Evolutionary conservation across 176 grass and related monocot species (phyloP).

Genomic region (Lolium rigidum): DNA sequence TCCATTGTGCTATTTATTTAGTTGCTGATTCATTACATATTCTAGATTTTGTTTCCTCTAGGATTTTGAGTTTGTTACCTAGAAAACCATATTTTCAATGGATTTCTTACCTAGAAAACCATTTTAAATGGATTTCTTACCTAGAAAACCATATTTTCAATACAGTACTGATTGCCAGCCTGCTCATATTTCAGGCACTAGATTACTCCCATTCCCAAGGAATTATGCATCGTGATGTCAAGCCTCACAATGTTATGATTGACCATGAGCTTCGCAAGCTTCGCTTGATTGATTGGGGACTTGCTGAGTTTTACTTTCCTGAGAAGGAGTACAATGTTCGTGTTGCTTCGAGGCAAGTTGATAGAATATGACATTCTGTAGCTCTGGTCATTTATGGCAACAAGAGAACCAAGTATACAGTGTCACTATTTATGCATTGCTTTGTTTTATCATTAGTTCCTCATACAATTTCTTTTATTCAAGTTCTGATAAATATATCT

Average conservation of each 20-base stretch:
- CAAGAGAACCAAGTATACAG: background rate
- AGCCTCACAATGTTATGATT: slow-evolving; percentile 85
- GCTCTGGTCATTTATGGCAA: background rate
- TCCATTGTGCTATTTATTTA: background rate
- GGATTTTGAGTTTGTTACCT: background rate
- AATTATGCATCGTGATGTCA: slow-evolving; percentile 89
- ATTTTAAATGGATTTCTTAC: slow-evolving; percentile 8
- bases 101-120: slow-evolving; percentile 11
- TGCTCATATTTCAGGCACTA: slow-evolving; percentile 59
- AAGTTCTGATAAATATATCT: slow-evolving; percentile 27
- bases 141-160: slow-evolving; percentile 1
- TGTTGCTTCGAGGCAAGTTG: slow-evolving; percentile 78
- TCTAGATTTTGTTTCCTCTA: background rate
- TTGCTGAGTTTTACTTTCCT: slow-evolving; percentile 82
- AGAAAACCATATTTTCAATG: too few species aligned
- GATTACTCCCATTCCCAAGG: slow-evolving; percentile 86
- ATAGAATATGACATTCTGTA: slow-evolving; percentile 15
- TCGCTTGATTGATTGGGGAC: slow-evolving; percentile 79
- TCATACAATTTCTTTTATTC: slow-evolving; percentile 23
- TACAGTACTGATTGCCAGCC: slow-evolving; percentile 18
- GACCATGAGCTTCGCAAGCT: slow-evolving; percentile 81
- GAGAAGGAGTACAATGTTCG: slow-evolving; percentile 78
- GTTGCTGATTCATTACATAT: background rate
- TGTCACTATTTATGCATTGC: slow-evolving; percentile 5
- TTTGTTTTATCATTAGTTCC: slow-evolving; percentile 21